These are phyloP conservation scores for Leptographium flavum DNA, from an alignment of 2,329 filamentous ascomycete genomes.

Conservation along the genomic window DNA sequence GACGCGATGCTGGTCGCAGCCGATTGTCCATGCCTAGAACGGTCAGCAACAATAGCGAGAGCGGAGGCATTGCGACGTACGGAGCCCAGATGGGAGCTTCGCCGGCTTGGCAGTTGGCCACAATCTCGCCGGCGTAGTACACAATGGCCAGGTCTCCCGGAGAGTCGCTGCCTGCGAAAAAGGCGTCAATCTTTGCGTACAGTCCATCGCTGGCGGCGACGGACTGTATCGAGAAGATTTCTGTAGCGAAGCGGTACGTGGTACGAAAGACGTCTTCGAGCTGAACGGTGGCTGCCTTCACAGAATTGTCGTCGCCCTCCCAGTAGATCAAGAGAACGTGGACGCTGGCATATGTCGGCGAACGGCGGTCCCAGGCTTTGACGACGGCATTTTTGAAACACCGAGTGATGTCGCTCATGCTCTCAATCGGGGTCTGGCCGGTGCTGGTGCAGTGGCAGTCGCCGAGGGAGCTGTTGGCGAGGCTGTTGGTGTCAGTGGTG, in stretches of 20 bases:
- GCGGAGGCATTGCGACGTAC: conserved; percentile 3
- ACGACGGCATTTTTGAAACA: conserved; percentile 7
- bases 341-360: conserved; percentile 8
- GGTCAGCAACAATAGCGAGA: neutral
- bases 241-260: conserved; percentile 6
- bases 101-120: conserved; percentile 1
- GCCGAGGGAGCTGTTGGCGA: too few species aligned
- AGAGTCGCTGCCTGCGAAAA: conserved; percentile 4
- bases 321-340: conserved; percentile 10
- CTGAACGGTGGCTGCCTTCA: neutral
- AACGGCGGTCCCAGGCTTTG: conserved; percentile 7
- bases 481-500: neutral
- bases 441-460: neutral
- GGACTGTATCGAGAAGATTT: conserved; percentile 3
- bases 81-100: conserved; percentile 8
- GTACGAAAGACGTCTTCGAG: conserved; percentile 7
- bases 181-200: conserved; percentile 1
- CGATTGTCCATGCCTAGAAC: conserved; percentile 2
- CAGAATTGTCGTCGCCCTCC: conserved; percentile 6
- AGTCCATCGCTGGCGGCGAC: conserved; percentile 1
- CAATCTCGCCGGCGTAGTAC: conserved; percentile 10
- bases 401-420: conserved; percentile 9
- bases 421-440: conserved; percentile 1
- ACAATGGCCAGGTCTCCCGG: conserved; percentile 9
- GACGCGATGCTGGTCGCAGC: conserved; percentile 1